Evolutionary conservation across 768 basidiomycete species (phyloP).

Genomic region (Leccinum aurantiacum): DNA sequence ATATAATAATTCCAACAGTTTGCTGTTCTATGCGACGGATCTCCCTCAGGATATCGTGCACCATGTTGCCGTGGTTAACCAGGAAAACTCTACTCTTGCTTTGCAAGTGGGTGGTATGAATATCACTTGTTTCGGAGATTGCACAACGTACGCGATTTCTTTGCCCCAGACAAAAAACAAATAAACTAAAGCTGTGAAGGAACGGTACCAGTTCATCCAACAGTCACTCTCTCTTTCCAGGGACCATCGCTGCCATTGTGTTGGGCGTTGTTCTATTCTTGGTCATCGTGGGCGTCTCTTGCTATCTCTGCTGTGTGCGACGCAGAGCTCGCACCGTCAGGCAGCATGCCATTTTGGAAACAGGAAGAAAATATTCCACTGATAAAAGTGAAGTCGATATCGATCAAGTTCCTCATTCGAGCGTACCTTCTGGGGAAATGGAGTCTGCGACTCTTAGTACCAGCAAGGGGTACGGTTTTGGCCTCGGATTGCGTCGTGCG

Average conservation of each 20-base stretch:
- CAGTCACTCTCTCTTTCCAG: conserved; percentile 38
- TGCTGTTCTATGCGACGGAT: conserved; percentile 64
- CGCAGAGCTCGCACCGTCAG: conserved; percentile 40
- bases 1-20: conserved; percentile 47
- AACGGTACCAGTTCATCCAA: conserved; percentile 17
- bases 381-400: conserved; percentile 8
- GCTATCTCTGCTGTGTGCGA: conserved; percentile 48
- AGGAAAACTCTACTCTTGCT: conserved; percentile 50
- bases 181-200: conserved; percentile 9
- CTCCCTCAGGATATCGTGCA: conserved; percentile 53
- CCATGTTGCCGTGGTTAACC: conserved; percentile 54
- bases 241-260: conserved; percentile 66
- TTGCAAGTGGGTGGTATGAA: conserved; percentile 52
- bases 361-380: not conserved
- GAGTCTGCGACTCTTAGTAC: conserved; percentile 31
- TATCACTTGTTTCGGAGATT: conserved; percentile 39
- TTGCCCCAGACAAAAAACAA: not conserved
- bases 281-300: conserved; percentile 42
- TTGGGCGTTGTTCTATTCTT: conserved; percentile 56
- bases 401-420: conserved; percentile 10
- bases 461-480: conserved; percentile 35
- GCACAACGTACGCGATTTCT: conserved; percentile 32
- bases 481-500: conserved; percentile 31
- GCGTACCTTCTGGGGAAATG: conserved; percentile 23
- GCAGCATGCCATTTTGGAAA: conserved; percentile 1